Evolutionary conservation across 805 yeast species (phyloP).

Genomic region (Zygotorulaspora danielsina): DNA sequence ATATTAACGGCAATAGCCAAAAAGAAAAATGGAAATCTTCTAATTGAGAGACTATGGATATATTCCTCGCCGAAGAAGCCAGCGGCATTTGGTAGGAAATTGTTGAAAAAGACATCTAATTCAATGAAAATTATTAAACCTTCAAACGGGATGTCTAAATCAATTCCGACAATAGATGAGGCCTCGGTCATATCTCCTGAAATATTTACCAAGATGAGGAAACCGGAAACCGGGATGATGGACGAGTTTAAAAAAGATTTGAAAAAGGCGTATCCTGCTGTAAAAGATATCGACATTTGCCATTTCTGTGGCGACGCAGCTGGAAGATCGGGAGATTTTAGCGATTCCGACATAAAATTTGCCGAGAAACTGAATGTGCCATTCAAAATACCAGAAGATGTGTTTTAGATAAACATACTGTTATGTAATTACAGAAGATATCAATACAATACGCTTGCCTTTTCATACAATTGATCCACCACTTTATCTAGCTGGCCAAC

Average conservation of each 20-base stretch:
- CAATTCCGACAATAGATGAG: not conserved
- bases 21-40: slow-evolving; percentile 25
- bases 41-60: slow-evolving; percentile 39
- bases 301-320: slow-evolving; percentile 95
- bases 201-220: slow-evolving; percentile 43
- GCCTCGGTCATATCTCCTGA: not conserved
- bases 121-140: slow-evolving; percentile 2
- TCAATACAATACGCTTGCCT: slow-evolving; percentile 79
- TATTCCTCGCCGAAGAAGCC: slow-evolving; percentile 65
- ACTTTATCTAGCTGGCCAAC: slow-evolving; percentile 81
- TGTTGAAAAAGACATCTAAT: not conserved
- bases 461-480: slow-evolving; percentile 88
- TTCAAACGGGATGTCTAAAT: not conserved
- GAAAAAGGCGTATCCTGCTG: slow-evolving; percentile 6
- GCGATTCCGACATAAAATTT: slow-evolving; percentile 71
- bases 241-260: slow-evolving; percentile 44
- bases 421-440: slow-evolving; percentile 1
- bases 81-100: slow-evolving; percentile 21
- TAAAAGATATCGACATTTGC: slow-evolving; percentile 7
- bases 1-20: slow-evolving; percentile 35
- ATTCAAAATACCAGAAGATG: slow-evolving; percentile 72
- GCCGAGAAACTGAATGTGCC: slow-evolving; percentile 53
- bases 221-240: slow-evolving; percentile 83
- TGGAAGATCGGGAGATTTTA: slow-evolving; percentile 72
- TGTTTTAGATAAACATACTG: slow-evolving; percentile 34